A percentile compares a stretch with the other conserved stretches of the same genome.
Evolutionary conservation across 805 yeast species (phyloP).

Genomic region (Isabelozyma heimii): DNA sequence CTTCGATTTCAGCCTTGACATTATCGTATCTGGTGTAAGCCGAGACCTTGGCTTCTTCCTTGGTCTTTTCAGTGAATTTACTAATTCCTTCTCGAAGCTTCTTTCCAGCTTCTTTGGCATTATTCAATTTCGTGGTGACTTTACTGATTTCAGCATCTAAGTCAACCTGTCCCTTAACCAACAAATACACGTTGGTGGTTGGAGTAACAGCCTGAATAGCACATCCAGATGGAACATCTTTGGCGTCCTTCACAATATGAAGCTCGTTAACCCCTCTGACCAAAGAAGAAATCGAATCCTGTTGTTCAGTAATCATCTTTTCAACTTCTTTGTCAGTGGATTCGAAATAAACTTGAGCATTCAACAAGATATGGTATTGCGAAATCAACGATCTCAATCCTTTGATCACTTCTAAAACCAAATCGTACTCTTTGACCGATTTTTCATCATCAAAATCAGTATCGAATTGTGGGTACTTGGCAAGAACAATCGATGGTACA

Average conservation of each 20-base stretch:
- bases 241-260: constrained; percentile 52
- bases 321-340: constrained; percentile 47
- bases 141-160: constrained; percentile 86
- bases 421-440: constrained; percentile 75
- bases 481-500: constrained; percentile 70
- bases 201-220: constrained; percentile 81
- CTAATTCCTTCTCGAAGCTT: constrained; percentile 70
- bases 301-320: constrained; percentile 63
- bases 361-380: constrained; percentile 84
- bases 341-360: constrained; percentile 83
- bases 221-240: constrained; percentile 82
- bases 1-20: constrained; percentile 82
- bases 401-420: constrained; percentile 82
- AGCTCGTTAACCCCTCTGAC: constrained; percentile 86
- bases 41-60: constrained; percentile 73
- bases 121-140: constrained; percentile 72
- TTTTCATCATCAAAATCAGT: constrained; percentile 58
- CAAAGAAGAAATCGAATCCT: constrained; percentile 83
- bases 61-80: constrained; percentile 87
- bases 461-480: constrained; percentile 70
- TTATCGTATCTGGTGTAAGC: constrained; percentile 68
- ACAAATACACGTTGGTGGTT: constrained; percentile 78
- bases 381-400: constrained; percentile 89
- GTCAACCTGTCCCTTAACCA: constrained; percentile 94
- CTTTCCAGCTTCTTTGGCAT: constrained; percentile 56